Evolutionary conservation across 441 rosid genomes (phyloP), one percentile per base, ranked within the genome.

Genomic region (Isatis lusitanica): DNA sequence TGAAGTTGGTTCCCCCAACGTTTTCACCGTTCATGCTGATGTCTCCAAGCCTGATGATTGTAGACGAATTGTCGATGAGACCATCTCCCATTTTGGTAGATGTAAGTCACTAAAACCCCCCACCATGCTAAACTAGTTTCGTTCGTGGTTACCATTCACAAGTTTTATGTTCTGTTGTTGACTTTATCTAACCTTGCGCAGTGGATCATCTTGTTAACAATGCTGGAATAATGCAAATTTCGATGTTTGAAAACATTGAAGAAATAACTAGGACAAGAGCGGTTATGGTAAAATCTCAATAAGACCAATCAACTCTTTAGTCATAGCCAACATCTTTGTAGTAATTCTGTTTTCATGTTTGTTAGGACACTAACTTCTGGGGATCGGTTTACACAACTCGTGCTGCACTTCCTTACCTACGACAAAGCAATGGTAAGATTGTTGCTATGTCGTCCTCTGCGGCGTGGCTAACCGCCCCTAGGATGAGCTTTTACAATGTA

Each of bases 141-240:
- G 1, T 46, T 46, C 6, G 7, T 2, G 0, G 3, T 30, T 59
- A 61, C 18, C 44, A 33, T n/a, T 73, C 18, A 43, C 21, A 51
- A 15, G 47, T 8, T 36, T 51, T 70, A 26, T 26, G 28, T 26
- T 26, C 28, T 30, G 6, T 1, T 63, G 4, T 44, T 63, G 51
- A 17, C 33, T 50, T 36, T 17, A 12, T 65, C 66, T 59, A 28
- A 16, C 24, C 9, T 16, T 63, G 74, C 80, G 74, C 80, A 90
- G 96, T 90, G 93, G 92, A 91, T 79, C 94, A 91, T 79, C 80
- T 91, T 57, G 88, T 91, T 6, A 82, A 83, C n/a, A 90, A 85
- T 66, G 94, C 96, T 33, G 98, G 98, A 57, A 75, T 90, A 9
- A 8, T 2, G 7, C 52, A 82, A 11, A 60, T 78, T n/a, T 60